Conservation (phyloP, 2,329 filamentous ascomycete genomes). For the Penicillium corylophilum region DNA sequence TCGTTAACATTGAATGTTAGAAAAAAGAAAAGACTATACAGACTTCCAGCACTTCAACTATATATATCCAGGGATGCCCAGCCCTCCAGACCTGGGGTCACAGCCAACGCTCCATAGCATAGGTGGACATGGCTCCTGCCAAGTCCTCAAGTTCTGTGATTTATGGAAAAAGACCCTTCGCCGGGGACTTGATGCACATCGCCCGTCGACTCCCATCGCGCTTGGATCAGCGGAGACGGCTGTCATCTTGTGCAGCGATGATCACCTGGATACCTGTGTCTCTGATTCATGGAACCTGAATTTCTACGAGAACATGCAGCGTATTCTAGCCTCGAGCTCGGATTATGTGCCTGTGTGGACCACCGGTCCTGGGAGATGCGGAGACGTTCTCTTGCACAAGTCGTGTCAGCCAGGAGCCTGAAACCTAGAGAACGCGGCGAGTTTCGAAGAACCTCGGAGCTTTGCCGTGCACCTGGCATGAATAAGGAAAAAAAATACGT, state of each 20-base stretch:
- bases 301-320: slow-evolving; percentile 1
- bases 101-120: too few relatives aligned
- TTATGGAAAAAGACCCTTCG: slow-evolving; percentile 18
- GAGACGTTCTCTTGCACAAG: too few relatives aligned
- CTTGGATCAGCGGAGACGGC: slow-evolving; percentile 10
- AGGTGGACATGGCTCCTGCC: neutral
- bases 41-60: neutral
- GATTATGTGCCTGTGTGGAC: neutral
- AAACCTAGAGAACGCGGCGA: neutral
- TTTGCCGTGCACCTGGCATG: neutral
- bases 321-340: neutral
- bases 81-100: too few relatives aligned
- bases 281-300: slow-evolving; percentile 21
- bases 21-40: neutral
- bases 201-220: slow-evolving; percentile 2
- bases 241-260: neutral
- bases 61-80: too few relatives aligned
- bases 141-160: slow-evolving; percentile 5
- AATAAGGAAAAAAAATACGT: neutral
- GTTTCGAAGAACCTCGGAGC: neutral
- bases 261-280: neutral
- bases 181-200: neutral
- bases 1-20: too few relatives aligned
- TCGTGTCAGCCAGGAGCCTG: neutral
- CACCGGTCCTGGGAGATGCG: neutral